phyloP scores from a whole-genome alignment of 768 basidiomycete genomes.

The Suillus decipiens region DNA sequence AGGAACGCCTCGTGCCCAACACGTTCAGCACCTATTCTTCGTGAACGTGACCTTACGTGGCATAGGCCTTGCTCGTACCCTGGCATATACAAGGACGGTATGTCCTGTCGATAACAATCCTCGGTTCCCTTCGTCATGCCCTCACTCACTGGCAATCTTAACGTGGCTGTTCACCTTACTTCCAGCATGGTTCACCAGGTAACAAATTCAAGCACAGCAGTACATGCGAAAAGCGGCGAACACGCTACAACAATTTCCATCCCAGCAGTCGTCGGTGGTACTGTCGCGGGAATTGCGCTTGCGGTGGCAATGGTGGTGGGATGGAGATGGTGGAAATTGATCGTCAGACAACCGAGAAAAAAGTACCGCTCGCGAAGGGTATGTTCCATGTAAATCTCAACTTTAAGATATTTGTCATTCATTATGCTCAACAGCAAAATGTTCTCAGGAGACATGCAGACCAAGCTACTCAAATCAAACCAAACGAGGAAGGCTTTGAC shows the following conservation, averaged over 20 bases:
- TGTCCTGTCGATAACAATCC: neutral
- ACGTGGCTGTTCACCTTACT: neutral
- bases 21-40: neutral
- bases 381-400: neutral
- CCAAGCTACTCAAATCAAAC: neutral
- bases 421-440: constrained; percentile 5
- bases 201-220: neutral
- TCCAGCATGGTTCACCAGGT: neutral
- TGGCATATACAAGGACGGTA: neutral
- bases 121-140: constrained; percentile 5
- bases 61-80: neutral
- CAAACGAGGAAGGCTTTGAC: neutral
- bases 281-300: constrained; percentile 47
- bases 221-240: neutral
- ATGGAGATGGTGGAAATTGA: constrained; percentile 49
- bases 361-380: neutral
- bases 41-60: neutral
- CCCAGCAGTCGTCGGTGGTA: constrained; percentile 52
- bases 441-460: neutral
- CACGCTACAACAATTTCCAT: constrained; percentile 38
- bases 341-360: neutral
- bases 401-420: neutral
- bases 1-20: constrained; percentile 1
- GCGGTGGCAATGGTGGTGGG: constrained; percentile 43
- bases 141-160: neutral